These are phyloP conservation scores for Dictyostelium capitatum DNA, from an alignment of 78 protist species.

Conservation along the genomic window DNA sequence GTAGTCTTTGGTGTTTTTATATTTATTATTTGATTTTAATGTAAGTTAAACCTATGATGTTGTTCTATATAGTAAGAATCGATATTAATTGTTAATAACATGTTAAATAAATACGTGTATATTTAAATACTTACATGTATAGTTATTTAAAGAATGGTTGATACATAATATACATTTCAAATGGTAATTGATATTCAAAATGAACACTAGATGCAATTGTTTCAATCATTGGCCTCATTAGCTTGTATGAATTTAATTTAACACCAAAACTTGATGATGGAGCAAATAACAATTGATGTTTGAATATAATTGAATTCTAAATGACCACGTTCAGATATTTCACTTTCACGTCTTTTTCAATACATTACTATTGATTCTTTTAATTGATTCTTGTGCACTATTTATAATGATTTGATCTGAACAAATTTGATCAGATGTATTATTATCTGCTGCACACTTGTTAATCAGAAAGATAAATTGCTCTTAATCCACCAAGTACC, in stretches of 20 bases:
- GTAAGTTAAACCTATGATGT: too few species aligned
- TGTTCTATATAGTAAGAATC: too few species aligned
- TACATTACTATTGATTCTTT: conserved; percentile 64
- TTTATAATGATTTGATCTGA: conserved; percentile 74
- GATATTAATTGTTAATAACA: too few species aligned
- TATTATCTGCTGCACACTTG: conserved; percentile 77
- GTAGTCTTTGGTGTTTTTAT: too few species aligned
- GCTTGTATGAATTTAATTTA: conserved; percentile 92
- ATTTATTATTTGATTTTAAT: too few species aligned
- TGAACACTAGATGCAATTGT: conserved; percentile 96
- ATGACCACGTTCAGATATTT: conserved; percentile 58
- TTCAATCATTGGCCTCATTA: conserved; percentile 93
- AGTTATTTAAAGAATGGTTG: too few species aligned
- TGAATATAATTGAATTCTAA: conserved; percentile 38
- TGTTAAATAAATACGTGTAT: too few species aligned
- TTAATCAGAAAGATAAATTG: conserved; percentile 66
- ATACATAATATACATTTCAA: too few species aligned
- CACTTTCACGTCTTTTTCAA: conserved; percentile 55
- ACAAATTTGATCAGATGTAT: conserved; percentile 71
- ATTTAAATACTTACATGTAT: too few species aligned
- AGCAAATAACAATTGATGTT: conserved; percentile 95
- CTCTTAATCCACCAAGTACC: conserved; percentile 64
- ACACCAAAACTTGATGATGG: conserved; percentile 98
- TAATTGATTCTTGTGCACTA: conserved; percentile 52
- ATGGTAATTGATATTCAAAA: conserved; percentile 96